These are phyloP conservation scores for Pseudocercospora musae DNA, from an alignment of 2,329 filamentous ascomycete genomes.

Conservation along the genomic window DNA sequence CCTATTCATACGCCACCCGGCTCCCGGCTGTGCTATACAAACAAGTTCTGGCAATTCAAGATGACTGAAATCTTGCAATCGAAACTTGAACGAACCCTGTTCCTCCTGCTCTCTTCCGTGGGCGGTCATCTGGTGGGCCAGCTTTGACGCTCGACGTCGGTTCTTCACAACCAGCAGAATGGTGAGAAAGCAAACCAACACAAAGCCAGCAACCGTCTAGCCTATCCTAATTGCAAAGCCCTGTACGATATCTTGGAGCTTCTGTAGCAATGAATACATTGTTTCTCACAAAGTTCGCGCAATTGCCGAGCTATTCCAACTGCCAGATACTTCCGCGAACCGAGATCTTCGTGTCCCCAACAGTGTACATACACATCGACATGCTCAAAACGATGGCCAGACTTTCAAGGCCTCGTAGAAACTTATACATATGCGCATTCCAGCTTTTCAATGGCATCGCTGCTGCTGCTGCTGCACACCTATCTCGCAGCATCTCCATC, in stretches of 20 bases:
- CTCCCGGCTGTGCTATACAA: too few relatives aligned
- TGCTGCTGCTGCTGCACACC: too few relatives aligned
- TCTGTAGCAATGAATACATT: constrained; percentile 12
- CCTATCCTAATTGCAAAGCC: constrained; percentile 6
- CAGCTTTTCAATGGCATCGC: too few relatives aligned
- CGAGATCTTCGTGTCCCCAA: too few relatives aligned
- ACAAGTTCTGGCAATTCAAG: too few relatives aligned
- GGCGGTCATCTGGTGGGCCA: not conserved
- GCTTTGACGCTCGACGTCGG: not conserved
- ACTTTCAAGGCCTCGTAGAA: too few relatives aligned
- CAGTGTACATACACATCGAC: too few relatives aligned
- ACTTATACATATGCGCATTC: too few relatives aligned
- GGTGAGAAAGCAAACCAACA: constrained; percentile 4
- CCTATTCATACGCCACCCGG: too few relatives aligned
- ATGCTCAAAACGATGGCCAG: too few relatives aligned
- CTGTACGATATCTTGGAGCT: constrained; percentile 9
- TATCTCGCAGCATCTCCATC: too few relatives aligned
- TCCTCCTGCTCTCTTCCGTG: constrained; percentile 5
- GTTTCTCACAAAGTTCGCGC: constrained; percentile 9
- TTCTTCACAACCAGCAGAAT: constrained; percentile 5
- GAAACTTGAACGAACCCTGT: constrained; percentile 7
- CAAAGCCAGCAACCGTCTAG: constrained; percentile 3
- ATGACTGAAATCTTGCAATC: not conserved
- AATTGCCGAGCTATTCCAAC: constrained; percentile 13
- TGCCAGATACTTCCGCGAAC: constrained; percentile 11